These are phyloP conservation scores for Spergularia bocconei DNA, from an alignment of 148 eudicot genomes.

Conservation along the genomic window DNA sequence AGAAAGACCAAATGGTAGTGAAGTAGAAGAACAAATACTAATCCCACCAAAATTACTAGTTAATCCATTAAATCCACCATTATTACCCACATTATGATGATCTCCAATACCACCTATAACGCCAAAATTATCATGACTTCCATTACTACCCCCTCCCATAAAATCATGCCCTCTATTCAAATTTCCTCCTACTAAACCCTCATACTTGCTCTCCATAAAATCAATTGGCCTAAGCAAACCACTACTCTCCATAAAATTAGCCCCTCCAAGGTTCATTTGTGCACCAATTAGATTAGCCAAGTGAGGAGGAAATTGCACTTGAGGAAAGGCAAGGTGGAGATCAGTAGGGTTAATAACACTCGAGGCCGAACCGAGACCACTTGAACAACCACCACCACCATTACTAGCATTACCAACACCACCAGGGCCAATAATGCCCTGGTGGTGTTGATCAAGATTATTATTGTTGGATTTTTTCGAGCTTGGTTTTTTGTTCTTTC, in stretches of 20 bases:
- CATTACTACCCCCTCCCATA: constrained; percentile 40
- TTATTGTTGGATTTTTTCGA: constrained; percentile 36
- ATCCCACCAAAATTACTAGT: constrained; percentile 21
- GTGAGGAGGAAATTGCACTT: constrained; percentile 46
- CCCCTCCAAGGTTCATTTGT: constrained; percentile 31
- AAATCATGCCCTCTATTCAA: constrained; percentile 40
- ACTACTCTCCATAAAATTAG: constrained; percentile 36
- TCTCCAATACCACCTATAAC: constrained; percentile 33
- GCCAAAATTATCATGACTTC: constrained; percentile 31
- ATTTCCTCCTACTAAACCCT: constrained; percentile 30
- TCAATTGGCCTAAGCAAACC: constrained; percentile 47
- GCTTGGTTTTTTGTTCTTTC: constrained; percentile 70
- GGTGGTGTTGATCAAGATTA: constrained; percentile 16
- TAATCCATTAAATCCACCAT: constrained; percentile 11
- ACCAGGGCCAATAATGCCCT: constrained; percentile 13
- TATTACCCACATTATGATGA: constrained; percentile 22
- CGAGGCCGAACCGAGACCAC: constrained; percentile 19
- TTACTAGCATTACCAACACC: background rate
- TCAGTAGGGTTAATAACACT: constrained; percentile 30
- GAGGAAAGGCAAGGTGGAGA: constrained; percentile 57
- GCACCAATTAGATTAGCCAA: constrained; percentile 34
- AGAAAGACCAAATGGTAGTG: constrained; percentile 25
- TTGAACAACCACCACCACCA: background rate
- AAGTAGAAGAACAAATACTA: constrained; percentile 20
- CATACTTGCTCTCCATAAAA: constrained; percentile 60